A percentile compares a stretch with the other conserved stretches of the same genome.
These are phyloP conservation scores for Fagopyrum esculentum DNA, from an alignment of 148 eudicot species.

Conservation along the genomic window DNA sequence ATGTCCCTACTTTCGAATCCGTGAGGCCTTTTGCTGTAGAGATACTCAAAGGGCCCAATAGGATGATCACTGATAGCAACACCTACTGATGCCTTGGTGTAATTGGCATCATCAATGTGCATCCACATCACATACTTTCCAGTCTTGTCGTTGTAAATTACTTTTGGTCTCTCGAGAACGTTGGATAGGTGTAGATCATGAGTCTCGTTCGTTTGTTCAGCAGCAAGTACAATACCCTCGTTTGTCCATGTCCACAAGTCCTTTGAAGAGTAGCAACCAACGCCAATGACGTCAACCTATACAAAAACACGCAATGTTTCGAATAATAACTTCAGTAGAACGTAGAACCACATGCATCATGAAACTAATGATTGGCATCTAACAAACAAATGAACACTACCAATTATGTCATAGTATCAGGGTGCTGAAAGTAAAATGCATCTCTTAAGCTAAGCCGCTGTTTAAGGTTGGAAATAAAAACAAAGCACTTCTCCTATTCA, in stretches of 20 bases:
- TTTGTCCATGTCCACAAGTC: conserved; percentile 96
- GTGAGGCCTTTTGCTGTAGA: conserved; percentile 76
- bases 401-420: not conserved
- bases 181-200: conserved; percentile 89
- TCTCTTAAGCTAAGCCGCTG: not conserved
- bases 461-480: not conserved
- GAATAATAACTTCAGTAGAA: too few species aligned
- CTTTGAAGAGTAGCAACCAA: conserved; percentile 96
- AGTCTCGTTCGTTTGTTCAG: conserved; percentile 65
- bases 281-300: conserved; percentile 91
- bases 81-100: conserved; percentile 87
- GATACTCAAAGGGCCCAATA: conserved; percentile 78
- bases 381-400: not conserved
- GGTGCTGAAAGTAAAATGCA: not conserved
- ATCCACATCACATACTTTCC: conserved; percentile 95
- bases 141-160: conserved; percentile 62
- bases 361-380: not conserved
- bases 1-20: conserved; percentile 89
- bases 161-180: conserved; percentile 97
- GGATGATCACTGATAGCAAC: conserved; percentile 68
- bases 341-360: not conserved
- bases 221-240: conserved; percentile 83
- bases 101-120: conserved; percentile 87
- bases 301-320: not conserved
- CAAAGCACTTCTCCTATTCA: not conserved